A percentile compares a stretch with the other conserved stretches of the same genome.
Evolutionary conservation across 345 rosid genomes (phyloP).

Genomic region (Brassica juncea): DNA sequence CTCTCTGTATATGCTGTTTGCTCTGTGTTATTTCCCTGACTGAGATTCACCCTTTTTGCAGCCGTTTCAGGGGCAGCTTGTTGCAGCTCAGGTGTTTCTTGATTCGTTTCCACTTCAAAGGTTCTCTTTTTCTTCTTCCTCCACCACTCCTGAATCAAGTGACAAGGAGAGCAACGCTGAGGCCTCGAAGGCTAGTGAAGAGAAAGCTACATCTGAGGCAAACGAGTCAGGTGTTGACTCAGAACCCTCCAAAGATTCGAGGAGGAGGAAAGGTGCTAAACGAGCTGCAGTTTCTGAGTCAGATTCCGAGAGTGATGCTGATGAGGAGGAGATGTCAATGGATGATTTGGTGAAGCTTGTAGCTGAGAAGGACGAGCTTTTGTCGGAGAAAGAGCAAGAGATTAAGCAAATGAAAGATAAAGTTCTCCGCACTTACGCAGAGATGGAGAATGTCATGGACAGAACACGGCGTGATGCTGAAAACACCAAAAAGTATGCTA

Average conservation of each 20-base stretch:
- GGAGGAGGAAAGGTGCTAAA: conserved; percentile 46
- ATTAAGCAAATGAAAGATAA: conserved; percentile 72
- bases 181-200: conserved; percentile 39
- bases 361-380: conserved; percentile 73
- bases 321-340: conserved; percentile 59
- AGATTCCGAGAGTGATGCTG: conserved; percentile 60
- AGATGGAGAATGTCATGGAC: conserved; percentile 91
- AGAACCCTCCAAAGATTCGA: conserved; percentile 42
- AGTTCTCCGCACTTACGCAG: conserved; percentile 75
- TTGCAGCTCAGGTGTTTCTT: conserved; percentile 40
- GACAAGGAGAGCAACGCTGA: conserved; percentile 46
- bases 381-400: conserved; percentile 61
- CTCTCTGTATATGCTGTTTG: too few relatives aligned
- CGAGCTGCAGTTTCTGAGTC: conserved; percentile 62
- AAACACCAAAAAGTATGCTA: conserved; percentile 79
- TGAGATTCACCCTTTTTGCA: too few relatives aligned
- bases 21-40: too few relatives aligned
- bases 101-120: conserved; percentile 46
- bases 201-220: conserved; percentile 49
- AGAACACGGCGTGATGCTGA: conserved; percentile 92
- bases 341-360: conserved; percentile 75
- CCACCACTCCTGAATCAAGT: conserved; percentile 56
- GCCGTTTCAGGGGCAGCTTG: conserved; percentile 36
- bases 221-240: conserved; percentile 58
- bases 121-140: conserved; percentile 55